Evolutionary conservation across 495 filamentous ascomycete genomes (phyloP), one percentile per base, ranked within the genome.

Genomic region (Tirmania nivea): DNA sequence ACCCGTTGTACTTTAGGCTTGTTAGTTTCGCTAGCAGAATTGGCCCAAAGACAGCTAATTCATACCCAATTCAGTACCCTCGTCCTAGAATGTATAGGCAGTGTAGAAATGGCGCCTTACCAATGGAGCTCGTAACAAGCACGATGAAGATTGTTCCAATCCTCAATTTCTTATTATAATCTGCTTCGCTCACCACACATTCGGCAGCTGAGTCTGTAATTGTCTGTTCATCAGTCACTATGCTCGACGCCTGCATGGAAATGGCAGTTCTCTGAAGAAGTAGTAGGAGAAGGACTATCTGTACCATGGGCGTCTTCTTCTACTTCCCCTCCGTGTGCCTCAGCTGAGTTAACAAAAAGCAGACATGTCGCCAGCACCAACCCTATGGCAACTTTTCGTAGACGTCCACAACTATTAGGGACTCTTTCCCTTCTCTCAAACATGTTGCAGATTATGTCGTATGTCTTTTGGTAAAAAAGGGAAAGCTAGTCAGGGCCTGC

Each of bases 231-330:
- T 69, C 68, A 17, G 68, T 42, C 36, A 54, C 76, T 80, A 60
- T 78, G 70, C 74, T 80, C 76, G 17, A 81, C 72, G 7, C 76
- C 78, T n/a, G 76, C 77, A 56, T 83, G 77, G 62, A 78, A 80
- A 57, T 81, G 78, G 57, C 76, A 81, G 51, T 71, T 71, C 52
- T 59, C 56, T 5, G 25, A 31, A 31, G 25, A 5, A 31, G 1
- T 3, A 31, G 1, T 1, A 31, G 3, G 1, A 31, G 45, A 54
- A 20, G 53, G 14, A 20, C 37, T 42, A 10, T 55, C n/a, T 16
- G 51, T 52, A 7, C 37, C 45, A 16, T 54, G 50, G 34, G 50
- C 62, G 9, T 51, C 53, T n/a, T 50, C 50, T 12, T 47, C 39
- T 12, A 54, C 48, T 35, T 42, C 48, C 11, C 60, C 53, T n/a